Base-by-base conservation (phyloP, 2,329 filamentous ascomycete species). In the Penicillium palitans region DNA sequence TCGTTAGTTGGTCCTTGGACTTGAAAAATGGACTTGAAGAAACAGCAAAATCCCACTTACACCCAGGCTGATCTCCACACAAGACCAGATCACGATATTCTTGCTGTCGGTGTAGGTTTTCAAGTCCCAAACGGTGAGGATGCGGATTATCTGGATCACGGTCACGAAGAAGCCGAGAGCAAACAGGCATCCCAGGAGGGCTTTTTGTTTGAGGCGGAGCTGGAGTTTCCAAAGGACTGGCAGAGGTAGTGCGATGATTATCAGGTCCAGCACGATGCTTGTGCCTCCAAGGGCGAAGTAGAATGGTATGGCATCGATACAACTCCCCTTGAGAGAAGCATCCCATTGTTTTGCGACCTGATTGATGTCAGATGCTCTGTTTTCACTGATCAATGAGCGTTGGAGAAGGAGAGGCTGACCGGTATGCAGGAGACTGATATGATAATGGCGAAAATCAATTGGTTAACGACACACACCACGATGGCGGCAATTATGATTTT, bases 91-190 rank as follows among this genome's bases (percentile, higher is more conserved):
- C 50, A 81, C 75, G 24, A 78, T 66, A 1, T 67, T 59, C 6
- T 76, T 71, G 2, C 75, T 79, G 66, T 83, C 78, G 35, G 79
- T 75, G 58, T 79, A 79, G 64, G 78, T 78, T 33, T 67, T 61
- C 3, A 82, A 74, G 15, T 70, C 74, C 39, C 72, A 72, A 60
- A 83, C 77, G n/a, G 78, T 81, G 56, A 78, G 75, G 57, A 83
- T 80, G 15, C 81, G 81, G 59, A 83, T 74, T 56, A 81, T 76
- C 62, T 83, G 81, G 56, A 83, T 80, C 47, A 80, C 61, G 6
- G 79, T 81, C 44, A 83, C 76, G 69, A 83, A 83, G 52, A 79
- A 68, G n/a, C 81, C 81, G 25, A 84, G 72, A 3, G 74, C 72
- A 64, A 83, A 83, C 29, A 82, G 70, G 6, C 68, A 69, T 0